Conservation (phyloP, 148 eudicot genomes). For the Heliamphora exappendiculata region DNA sequence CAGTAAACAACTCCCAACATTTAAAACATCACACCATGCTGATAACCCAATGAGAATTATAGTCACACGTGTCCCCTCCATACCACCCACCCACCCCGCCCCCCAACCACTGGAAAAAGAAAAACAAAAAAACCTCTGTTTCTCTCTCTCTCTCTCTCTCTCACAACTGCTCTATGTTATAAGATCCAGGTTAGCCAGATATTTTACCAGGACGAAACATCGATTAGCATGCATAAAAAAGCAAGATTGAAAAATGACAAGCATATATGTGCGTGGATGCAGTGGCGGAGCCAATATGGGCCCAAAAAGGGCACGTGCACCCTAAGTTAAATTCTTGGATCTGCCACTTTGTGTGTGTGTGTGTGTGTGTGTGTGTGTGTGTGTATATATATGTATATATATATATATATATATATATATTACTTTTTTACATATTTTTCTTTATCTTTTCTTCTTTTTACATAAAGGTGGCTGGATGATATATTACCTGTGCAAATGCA, state of each 20-base stretch:
- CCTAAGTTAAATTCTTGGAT: too few species aligned
- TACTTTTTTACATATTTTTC: too few species aligned
- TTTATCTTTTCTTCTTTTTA: too few species aligned
- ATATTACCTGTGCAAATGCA: conserved; percentile 84
- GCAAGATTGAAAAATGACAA: background rate
- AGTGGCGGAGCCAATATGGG: too few species aligned
- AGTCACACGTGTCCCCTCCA: background rate
- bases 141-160: background rate
- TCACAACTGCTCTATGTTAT: background rate
- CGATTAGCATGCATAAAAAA: background rate
- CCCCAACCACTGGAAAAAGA: too few species aligned
- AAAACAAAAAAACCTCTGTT: too few species aligned
- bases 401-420: too few species aligned
- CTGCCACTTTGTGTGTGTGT: too few species aligned
- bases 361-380: too few species aligned
- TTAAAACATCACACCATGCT: background rate
- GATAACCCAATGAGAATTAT: background rate
- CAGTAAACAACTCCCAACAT: background rate
- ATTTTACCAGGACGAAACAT: background rate
- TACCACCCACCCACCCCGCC: background rate
- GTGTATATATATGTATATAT: too few species aligned
- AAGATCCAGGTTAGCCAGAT: background rate
- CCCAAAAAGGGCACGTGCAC: too few species aligned
- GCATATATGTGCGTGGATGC: background rate
- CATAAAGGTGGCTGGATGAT: background rate